Conservation (phyloP, 768 basidiomycete genomes). For the Tulasnella sp. region DNA sequence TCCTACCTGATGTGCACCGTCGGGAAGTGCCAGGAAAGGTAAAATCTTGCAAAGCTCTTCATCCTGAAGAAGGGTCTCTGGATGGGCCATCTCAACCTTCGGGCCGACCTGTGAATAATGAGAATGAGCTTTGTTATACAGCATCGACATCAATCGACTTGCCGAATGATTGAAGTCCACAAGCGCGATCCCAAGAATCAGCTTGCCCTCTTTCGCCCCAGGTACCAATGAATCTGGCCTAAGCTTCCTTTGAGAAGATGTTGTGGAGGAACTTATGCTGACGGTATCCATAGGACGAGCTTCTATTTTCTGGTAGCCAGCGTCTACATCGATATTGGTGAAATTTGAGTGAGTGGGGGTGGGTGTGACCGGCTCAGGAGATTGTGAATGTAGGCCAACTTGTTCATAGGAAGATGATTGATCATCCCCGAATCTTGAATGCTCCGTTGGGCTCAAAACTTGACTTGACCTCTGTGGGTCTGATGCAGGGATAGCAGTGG, state of each 20-base stretch:
- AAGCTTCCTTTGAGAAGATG: constrained; percentile 35
- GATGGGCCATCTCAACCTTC: constrained; percentile 52
- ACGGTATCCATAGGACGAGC: constrained; percentile 8
- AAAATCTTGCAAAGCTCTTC: constrained; percentile 74
- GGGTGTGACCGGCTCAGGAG: no score
- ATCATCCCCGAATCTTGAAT: no score
- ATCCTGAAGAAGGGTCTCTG: constrained; percentile 51
- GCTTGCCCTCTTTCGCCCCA: constrained; percentile 38
- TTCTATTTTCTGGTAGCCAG: no score
- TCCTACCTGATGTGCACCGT: constrained; percentile 87
- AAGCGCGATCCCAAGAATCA: constrained; percentile 78
- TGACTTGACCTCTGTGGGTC: no score
- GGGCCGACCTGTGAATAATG: constrained; percentile 60
- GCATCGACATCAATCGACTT: constrained; percentile 20
- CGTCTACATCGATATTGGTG: no score
- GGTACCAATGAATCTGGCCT: constrained; percentile 68
- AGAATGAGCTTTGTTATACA: background rate
- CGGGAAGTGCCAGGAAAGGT: constrained; percentile 92
- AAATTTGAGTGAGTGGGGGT: no score
- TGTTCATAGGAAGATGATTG: no score
- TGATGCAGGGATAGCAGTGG: no score
- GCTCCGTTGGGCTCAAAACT: no score
- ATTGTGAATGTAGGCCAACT: no score
- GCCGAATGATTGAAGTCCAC: constrained; percentile 94
- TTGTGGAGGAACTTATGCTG: constrained; percentile 16